Evolutionary conservation across 768 basidiomycete species (phyloP), one percentile per base, ranked within the genome.

Genomic region (Ephemerocybe angulata): DNA sequence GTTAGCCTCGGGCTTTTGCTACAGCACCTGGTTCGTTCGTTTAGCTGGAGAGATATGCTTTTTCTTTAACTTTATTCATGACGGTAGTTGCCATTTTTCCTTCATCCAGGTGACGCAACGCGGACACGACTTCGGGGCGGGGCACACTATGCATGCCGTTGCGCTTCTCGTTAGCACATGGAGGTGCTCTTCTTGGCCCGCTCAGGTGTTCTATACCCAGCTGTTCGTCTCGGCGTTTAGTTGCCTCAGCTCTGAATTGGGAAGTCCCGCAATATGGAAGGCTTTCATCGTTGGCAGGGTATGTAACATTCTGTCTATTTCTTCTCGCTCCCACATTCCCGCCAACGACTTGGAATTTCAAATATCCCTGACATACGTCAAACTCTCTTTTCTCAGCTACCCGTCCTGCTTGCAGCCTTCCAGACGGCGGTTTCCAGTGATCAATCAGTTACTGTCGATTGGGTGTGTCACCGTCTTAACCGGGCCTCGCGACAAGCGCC

Each of bases 231-330:
- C 87, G 3, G 82, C 86, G 3, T 70, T 88, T 56, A 78, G 78
- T 6, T 87, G 82, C 60, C 70, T 90, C 21, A 75, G 81, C 1
- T 84, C 87, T 64, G 79, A 67, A 52, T 46, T 59, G 6, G 54
- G 61, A 25, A 71, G 60, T 58, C 67, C 62, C 55, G 70, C 51
- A 58, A 62, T 90, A 29, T 92, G 88, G 89, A 81, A 80, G 59
- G 77, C 83, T 19, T 91, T 90, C 63, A 75, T 88, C 19, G 70
- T 88, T 52, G 85, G 87, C 35, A 79, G 89, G 51, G 89, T 91
- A 69, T 61, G 85, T 58, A 31, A 51, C 47, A 28, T 33, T 50
- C 48, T n/a, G 30, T 35, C 55, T 21, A 33, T 58, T 52, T 35
- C 13, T 35, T 25, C 5, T 21, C 56, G 29, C n/a, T 29, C 53